Base-by-base conservation (phyloP, 1,284 basidiomycete species). In the Amylostereum chailletii region DNA sequence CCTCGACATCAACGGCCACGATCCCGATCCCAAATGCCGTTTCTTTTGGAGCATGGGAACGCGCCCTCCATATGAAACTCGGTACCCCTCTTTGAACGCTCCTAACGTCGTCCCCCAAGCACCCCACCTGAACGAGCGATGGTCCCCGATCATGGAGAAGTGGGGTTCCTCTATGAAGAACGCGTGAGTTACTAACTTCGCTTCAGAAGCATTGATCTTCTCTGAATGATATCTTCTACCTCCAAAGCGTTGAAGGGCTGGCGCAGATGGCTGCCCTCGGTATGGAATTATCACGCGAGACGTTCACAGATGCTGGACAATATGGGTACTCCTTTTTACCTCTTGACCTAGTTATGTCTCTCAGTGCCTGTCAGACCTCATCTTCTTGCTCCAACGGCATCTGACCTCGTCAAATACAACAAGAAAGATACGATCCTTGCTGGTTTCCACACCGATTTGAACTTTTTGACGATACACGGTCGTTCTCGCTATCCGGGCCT, bases 11-110 rank as follows among this genome's bases (percentile, higher is more conserved):
- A 72, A 71, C 31, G 82, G 72, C 1, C 86, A 92, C 57, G 73
- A 77, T 7, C 89, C 90, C 0, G 92, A 95, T 63, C 93, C 92
- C 0, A 95, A 95, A 66, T 94, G 90, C 62, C 77, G 92, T 57
- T 94, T 94, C 74, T 94, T 94, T 67, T 92, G 90, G 79, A 86
- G 79, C 58, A 93, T 94, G 90, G 75, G 79, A 52, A 74, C 80
- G 47, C 68, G 68, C 7, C 87, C 90, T 0, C 87, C 90, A 1
- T 88, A 90, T 58, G 71, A 84, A 58, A 90, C 89, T 0, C 71
- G 75, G 42, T 94, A 83, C 61, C 86, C 89, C 0, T 73, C 67
- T 3, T 65, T 90, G 48, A 89, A 89, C 59, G 83, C 87, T 29
- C 73, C 81, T 1, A 94, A 94, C 62, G 84, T 94, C 30, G 73